Evolutionary conservation across 148 eudicot species (phyloP), one percentile per base, ranked within the genome.

Genomic region (Spergularia bocconei): DNA sequence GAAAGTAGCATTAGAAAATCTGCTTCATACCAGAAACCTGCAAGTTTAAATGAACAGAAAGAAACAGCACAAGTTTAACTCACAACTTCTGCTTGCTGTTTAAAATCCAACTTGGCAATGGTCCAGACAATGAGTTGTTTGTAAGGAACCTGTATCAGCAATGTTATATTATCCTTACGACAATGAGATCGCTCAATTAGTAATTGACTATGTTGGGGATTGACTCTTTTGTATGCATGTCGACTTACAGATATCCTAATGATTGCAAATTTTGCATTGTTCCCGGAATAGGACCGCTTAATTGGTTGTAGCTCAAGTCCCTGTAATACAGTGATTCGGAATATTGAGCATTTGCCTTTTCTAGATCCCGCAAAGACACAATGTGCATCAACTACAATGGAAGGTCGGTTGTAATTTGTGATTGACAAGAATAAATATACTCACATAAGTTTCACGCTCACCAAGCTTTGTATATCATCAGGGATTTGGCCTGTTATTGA

Each of bases 121-220:
- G 75, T 76, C 93, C 97, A 14, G 81, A 87, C n/a, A 91, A 66
- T 44, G 82, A 86, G 69, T 91, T 91, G 78, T 85, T 85, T 54
- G 81, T 81, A 73, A 91, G 78, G 70, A 87, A 83, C 88, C 96
- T 91, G 44, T 77, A 79, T 36, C 38, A 57, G 56, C 56, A 63
- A 66, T 8, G 7, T 56, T 36, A 71, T 38, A 69, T 6, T 50
- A 38, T 65, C 25, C 21, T 63, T 13, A 75, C 47, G 11, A 21
- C 38, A 53, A 11, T 53, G 44, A 16, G 7, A 20, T 38, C 16
- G 12, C 38, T n/a, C 33, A 61, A 7, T 60, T 11, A 21, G 36
- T 39, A 41, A 47, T 20, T 44, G 19, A 11, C 15, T 72, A 23
- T 47, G 19, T 65, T 38, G 55, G 4, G 55, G 8, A 57, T 48